Evolutionary conservation across 1,284 basidiomycete species (phyloP).

Genomic region (Phellinidium pouzarii): DNA sequence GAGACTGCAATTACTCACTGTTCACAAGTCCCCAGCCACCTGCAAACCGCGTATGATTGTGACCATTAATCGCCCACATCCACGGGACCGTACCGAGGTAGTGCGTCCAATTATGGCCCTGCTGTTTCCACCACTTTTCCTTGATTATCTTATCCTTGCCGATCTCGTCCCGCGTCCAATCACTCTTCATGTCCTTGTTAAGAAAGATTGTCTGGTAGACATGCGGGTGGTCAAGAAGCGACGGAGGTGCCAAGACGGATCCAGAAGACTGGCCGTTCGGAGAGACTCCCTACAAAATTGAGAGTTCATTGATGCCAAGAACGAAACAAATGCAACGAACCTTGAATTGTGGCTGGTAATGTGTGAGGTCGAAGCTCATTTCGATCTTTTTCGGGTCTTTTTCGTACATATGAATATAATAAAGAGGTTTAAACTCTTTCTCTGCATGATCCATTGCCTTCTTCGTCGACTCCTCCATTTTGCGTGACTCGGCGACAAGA

Average conservation of each 20-base stretch:
- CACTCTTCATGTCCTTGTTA: slow-evolving; percentile 40
- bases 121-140: slow-evolving; percentile 60
- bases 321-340: slow-evolving; percentile 21
- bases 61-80: slow-evolving; percentile 56
- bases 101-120: slow-evolving; percentile 53
- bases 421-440: slow-evolving; percentile 46
- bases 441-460: slow-evolving; percentile 39
- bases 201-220: slow-evolving; percentile 66
- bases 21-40: slow-evolving; percentile 19
- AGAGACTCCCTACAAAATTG: slow-evolving; percentile 10
- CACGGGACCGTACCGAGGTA: slow-evolving; percentile 52
- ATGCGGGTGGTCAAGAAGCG: slow-evolving; percentile 34
- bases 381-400: slow-evolving; percentile 50
- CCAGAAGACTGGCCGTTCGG: slow-evolving; percentile 7
- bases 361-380: slow-evolving; percentile 55
- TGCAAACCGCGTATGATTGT: slow-evolving; percentile 27
- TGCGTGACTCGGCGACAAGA: slow-evolving; percentile 31
- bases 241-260: slow-evolving; percentile 20
- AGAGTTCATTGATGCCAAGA: background rate
- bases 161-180: slow-evolving; percentile 51
- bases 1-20: slow-evolving; percentile 6
- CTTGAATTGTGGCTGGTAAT: slow-evolving; percentile 50
- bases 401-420: slow-evolving; percentile 52
- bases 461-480: slow-evolving; percentile 32
- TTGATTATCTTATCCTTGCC: slow-evolving; percentile 41